Percentiles rank a stretch among this genome's conserved stretches.
Evolutionary conservation across 2,329 filamentous ascomycete genomes (phyloP).

Genomic region (Pyrenochaeta sp.): DNA sequence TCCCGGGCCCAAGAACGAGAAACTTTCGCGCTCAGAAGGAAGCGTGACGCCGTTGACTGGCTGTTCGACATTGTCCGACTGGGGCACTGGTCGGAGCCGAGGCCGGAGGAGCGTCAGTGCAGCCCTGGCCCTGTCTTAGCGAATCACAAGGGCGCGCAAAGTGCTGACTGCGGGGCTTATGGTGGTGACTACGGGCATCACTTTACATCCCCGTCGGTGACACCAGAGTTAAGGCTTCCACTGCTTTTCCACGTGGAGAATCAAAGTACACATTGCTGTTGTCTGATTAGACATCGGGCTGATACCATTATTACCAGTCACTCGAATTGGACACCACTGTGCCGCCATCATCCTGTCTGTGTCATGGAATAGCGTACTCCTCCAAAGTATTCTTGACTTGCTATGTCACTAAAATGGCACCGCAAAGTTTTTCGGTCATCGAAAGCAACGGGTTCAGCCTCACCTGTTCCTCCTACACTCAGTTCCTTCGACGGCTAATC

Average conservation of each 20-base stretch:
- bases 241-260: slow-evolving; percentile 8
- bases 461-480: neutral
- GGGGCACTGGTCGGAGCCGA: neutral
- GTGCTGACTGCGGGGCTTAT: slow-evolving; percentile 4
- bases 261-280: too few species aligned
- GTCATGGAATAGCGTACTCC: slow-evolving; percentile 16
- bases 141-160: neutral
- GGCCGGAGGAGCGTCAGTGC: neutral
- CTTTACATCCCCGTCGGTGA: neutral
- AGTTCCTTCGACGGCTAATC: neutral
- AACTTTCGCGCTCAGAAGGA: neutral
- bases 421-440: slow-evolving; percentile 7
- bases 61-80: neutral
- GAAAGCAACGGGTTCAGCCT: slow-evolving; percentile 1
- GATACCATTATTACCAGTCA: too few species aligned
- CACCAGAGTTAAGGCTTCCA: neutral
- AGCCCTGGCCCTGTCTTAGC: neutral
- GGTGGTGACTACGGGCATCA: slow-evolving; percentile 2
- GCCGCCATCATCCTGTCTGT: too few species aligned
- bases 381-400: too few species aligned
- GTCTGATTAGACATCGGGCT: too few species aligned
- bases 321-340: too few species aligned
- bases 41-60: slow-evolving; percentile 1
- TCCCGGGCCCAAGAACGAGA: neutral
- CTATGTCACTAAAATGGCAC: slow-evolving; percentile 36